These are phyloP conservation scores for Emmonsia crescens DNA, from an alignment of 2,329 filamentous ascomycete genomes.

Conservation along the genomic window DNA sequence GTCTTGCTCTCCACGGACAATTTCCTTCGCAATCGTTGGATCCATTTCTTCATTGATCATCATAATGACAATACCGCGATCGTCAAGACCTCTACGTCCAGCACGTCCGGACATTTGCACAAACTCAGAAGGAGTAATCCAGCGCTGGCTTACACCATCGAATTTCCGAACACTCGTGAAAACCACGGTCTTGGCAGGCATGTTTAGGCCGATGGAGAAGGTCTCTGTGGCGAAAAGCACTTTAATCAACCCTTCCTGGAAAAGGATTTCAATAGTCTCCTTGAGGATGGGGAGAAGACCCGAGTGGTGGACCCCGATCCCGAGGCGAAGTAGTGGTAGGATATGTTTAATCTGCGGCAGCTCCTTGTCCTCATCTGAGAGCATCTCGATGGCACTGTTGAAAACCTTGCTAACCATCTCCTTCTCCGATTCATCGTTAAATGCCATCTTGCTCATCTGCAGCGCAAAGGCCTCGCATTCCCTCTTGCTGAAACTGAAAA, in stretches of 20 bases:
- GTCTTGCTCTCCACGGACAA: constrained; percentile 93
- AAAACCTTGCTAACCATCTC: constrained; percentile 92
- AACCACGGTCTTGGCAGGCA: constrained; percentile 99
- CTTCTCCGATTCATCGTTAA: constrained; percentile 95
- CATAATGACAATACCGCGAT: constrained; percentile 98
- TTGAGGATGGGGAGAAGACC: constrained; percentile 91
- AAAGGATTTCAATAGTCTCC: constrained; percentile 96
- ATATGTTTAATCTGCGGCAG: constrained; percentile 87
- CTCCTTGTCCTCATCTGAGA: constrained; percentile 82
- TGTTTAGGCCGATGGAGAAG: constrained; percentile 96
- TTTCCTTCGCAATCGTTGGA: constrained; percentile 82
- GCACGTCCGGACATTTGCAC: constrained; percentile 98
- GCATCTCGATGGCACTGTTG: constrained; percentile 77
- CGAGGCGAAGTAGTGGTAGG: constrained; percentile 74
- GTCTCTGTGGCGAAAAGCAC: constrained; percentile 96
- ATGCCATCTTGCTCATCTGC: constrained; percentile 73
- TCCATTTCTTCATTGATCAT: constrained; percentile 98
- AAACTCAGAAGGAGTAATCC: constrained; percentile 89
- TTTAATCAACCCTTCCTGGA: constrained; percentile 96
- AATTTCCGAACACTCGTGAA: constrained; percentile 96
- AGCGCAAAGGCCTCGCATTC: constrained; percentile 89
- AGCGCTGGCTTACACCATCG: constrained; percentile 69
- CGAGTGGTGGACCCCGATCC: constrained; percentile 95
- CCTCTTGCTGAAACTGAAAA: constrained; percentile 98
- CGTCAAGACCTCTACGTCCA: constrained; percentile 91